Base-by-base conservation (phyloP, 495 filamentous ascomycete genomes). In the Rhypophila decipiens region DNA sequence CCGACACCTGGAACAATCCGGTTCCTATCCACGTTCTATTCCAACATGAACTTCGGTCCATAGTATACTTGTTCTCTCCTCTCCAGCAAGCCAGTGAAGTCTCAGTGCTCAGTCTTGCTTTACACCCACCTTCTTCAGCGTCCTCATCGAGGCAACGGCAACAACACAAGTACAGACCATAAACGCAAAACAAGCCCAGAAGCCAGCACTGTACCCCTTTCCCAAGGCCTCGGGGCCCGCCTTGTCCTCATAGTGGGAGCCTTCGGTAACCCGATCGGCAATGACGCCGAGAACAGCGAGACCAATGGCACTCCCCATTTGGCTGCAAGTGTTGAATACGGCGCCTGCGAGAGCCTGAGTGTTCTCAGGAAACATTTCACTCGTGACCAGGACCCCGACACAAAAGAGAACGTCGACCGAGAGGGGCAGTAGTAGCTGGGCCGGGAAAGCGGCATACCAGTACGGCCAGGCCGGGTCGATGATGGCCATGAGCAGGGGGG, bases 321-420 rank as follows among this genome's bases (percentile, higher is more conserved):
- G 80, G 3, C 72, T 59, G n/a, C 78, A 57, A 0, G 79, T 80
- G 50, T 83, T 82, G 66, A 84, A 85, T 0, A 86, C 78, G 2
- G 76, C 81, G 3, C 81, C 80, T 2, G 78, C 80, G 1, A 87
- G 70, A 0, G 71, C 78, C 41, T 86, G 80, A 0, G 71, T 82
- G 39, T 75, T 59, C 1, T 65, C 47, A 0, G 80, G 75, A 51
- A 85, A 84, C 4, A 70, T 69, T n/a, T 71, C 60, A 1, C 79
- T 74, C 46, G 85, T 78, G 36, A 84, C 53, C 17, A 87, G 74
- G 78, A 62, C 82, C 2, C 78, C 74, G 5, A 84, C 71, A 7
- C 77, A 82, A 60, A 85, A 87, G 8, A 83, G 68, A 3, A 73
- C 67, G 53, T 85, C 82, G 0, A 75, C 74, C 17, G 84, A 46